These are phyloP conservation scores for Phytophthora crassamura DNA, from an alignment of 352 stramenopile species.

Conservation along the genomic window DNA sequence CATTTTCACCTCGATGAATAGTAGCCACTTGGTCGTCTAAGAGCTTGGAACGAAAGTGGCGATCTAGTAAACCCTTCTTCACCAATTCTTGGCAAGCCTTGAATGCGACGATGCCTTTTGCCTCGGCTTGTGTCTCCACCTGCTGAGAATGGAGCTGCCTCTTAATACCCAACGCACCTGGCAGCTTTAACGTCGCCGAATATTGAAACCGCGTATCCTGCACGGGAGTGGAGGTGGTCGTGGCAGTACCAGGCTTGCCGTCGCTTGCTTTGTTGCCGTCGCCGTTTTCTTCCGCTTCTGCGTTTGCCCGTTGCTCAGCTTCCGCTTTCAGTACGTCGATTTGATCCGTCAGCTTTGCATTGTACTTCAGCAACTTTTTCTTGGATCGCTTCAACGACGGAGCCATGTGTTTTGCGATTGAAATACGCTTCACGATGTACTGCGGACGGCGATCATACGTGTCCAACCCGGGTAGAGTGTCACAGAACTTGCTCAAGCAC, in stretches of 20 bases:
- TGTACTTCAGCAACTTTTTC: slow-evolving; percentile 86
- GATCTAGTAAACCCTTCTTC: slow-evolving; percentile 74
- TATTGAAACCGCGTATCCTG: slow-evolving; percentile 60
- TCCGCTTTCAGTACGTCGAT: slow-evolving; percentile 74
- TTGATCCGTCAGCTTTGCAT: slow-evolving; percentile 78
- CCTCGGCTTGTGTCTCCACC: slow-evolving; percentile 62
- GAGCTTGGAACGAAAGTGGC: slow-evolving; percentile 74
- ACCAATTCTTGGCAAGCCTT: slow-evolving; percentile 80
- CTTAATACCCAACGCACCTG: slow-evolving; percentile 63
- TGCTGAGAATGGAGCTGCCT: slow-evolving; percentile 71
- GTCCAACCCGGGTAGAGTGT: slow-evolving; percentile 80
- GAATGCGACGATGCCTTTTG: slow-evolving; percentile 85
- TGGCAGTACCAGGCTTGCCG: slow-evolving; percentile 11
- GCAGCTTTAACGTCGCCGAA: slow-evolving; percentile 69
- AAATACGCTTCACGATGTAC: slow-evolving; percentile 79
- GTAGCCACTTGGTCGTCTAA: slow-evolving; percentile 54
- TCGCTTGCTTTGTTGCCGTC: slow-evolving; percentile 24
- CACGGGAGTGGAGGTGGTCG: background rate
- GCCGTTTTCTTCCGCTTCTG: slow-evolving; percentile 15
- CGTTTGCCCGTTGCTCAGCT: slow-evolving; percentile 41
- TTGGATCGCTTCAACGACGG: slow-evolving; percentile 58
- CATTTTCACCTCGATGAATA: slow-evolving; percentile 40
- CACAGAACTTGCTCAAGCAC: slow-evolving; percentile 80
- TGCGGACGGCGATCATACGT: slow-evolving; percentile 84
- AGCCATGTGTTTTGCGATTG: slow-evolving; percentile 53